phyloP scores from a whole-genome alignment of 345 rosid species.

The Gossypium australe region DNA sequence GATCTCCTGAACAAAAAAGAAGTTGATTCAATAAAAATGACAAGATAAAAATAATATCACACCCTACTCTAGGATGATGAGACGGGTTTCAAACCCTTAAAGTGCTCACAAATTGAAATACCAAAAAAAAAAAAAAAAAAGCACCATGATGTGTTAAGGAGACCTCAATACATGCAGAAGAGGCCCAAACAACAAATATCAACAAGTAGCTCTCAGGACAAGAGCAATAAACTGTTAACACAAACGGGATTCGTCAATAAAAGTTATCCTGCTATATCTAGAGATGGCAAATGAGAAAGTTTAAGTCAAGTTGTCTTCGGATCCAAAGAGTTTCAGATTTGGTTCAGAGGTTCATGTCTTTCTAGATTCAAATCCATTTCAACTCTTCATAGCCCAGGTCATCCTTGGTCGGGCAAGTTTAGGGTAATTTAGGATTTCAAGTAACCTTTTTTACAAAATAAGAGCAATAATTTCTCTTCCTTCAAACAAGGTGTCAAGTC shows the following conservation, averaged over 20 bases:
- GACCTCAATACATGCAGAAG: not conserved
- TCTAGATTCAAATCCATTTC: not conserved
- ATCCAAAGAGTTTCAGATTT: not conserved
- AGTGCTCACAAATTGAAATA: not conserved
- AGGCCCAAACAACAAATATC: not conserved
- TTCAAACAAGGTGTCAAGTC: not conserved
- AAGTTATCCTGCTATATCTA: not conserved
- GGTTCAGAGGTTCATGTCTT: not conserved
- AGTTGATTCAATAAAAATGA: conserved; percentile 6
- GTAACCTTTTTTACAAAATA: not conserved
- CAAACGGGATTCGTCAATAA: not conserved
- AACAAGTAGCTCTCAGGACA: not conserved
- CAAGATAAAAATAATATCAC: not conserved
- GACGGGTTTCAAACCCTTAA: conserved; percentile 3
- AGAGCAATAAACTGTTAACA: not conserved
- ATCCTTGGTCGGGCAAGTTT: not conserved
- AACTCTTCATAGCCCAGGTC: not conserved
- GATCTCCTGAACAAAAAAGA: conserved; percentile 45
- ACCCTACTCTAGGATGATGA: not conserved
- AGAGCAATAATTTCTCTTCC: not conserved
- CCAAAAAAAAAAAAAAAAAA: not conserved
- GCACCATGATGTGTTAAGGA: not conserved
- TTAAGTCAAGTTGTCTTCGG: not conserved
- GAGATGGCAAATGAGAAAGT: not conserved
- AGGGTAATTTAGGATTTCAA: not conserved